Evolutionary conservation across 495 filamentous ascomycete genomes (phyloP).

Genomic region (Podospora tetraspora): DNA sequence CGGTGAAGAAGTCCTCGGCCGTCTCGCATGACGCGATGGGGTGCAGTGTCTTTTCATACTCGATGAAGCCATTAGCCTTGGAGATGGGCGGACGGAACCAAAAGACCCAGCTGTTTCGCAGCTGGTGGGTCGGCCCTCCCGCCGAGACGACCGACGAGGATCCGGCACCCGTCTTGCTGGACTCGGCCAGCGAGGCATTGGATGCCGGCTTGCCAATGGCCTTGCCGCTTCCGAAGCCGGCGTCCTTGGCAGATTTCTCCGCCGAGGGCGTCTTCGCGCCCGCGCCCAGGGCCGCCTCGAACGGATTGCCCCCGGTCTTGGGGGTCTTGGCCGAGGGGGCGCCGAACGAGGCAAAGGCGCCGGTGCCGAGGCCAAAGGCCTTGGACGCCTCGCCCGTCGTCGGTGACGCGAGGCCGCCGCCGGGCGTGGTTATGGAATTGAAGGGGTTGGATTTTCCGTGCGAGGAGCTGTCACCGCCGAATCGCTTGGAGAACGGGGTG

Average conservation of each 20-base stretch:
- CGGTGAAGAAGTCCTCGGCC: slow-evolving; percentile 87
- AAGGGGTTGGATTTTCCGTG: slow-evolving; percentile 83
- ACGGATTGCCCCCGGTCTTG: slow-evolving; percentile 76
- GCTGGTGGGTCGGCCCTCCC: slow-evolving; percentile 46
- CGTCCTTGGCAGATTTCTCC: slow-evolving; percentile 52
- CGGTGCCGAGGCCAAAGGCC: slow-evolving; percentile 89
- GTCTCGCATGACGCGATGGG: slow-evolving; percentile 75
- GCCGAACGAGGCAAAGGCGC: slow-evolving; percentile 95
- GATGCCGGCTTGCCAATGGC: slow-evolving; percentile 36
- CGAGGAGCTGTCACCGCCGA: slow-evolving; percentile 69
- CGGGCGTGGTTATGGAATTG: slow-evolving; percentile 70
- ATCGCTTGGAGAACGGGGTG: slow-evolving; percentile 61
- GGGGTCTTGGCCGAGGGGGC: slow-evolving; percentile 63
- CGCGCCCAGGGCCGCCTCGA: slow-evolving; percentile 63
- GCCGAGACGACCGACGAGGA: slow-evolving; percentile 21
- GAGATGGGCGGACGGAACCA: slow-evolving; percentile 94
- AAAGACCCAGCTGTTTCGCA: slow-evolving; percentile 90
- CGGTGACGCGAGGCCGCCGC: slow-evolving; percentile 70
- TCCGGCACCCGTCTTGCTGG: slow-evolving; percentile 26
- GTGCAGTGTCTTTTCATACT: slow-evolving; percentile 95
- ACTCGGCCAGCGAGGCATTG: slow-evolving; percentile 39
- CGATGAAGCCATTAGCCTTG: slow-evolving; percentile 80
- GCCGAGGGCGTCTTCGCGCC: slow-evolving; percentile 58
- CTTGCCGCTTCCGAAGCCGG: slow-evolving; percentile 40
- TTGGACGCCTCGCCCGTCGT: slow-evolving; percentile 83